Conservation (phyloP, 2,329 filamentous ascomycete species). For the Chaetoscypha palmicola region DNA sequence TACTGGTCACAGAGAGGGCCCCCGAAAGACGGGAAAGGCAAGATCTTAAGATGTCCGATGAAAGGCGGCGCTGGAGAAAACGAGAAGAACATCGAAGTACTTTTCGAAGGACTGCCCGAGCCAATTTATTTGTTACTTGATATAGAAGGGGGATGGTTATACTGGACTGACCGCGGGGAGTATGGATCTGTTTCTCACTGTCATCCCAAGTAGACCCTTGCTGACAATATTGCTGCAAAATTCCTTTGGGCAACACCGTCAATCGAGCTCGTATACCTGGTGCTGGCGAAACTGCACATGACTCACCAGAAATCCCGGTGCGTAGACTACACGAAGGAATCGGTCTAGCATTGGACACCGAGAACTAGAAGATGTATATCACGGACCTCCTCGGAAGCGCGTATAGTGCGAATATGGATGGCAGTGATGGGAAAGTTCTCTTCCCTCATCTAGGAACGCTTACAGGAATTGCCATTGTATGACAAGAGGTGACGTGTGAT, state of each 20-base stretch:
- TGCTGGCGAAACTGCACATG: background rate
- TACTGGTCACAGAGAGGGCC: slow-evolving; percentile 26
- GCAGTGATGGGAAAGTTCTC: slow-evolving; percentile 6
- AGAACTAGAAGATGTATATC: slow-evolving; percentile 32
- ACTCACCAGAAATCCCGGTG: slow-evolving; percentile 19
- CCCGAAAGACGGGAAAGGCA: slow-evolving; percentile 9
- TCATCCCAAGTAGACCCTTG: background rate
- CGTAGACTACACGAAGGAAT: slow-evolving; percentile 40
- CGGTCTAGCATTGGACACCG: slow-evolving; percentile 36
- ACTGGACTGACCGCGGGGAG: slow-evolving; percentile 56
- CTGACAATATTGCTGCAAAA: background rate
- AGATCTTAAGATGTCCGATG: slow-evolving; percentile 6
- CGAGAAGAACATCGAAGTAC: slow-evolving; percentile 5
- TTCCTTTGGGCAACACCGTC: slow-evolving; percentile 46
- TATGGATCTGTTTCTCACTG: slow-evolving; percentile 1
- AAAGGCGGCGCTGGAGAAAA: slow-evolving; percentile 1
- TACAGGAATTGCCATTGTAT: background rate
- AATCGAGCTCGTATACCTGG: slow-evolving; percentile 32
- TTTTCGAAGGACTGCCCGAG: slow-evolving; percentile 41
- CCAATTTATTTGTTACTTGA: slow-evolving; percentile 51
- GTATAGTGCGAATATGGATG: slow-evolving; percentile 32
- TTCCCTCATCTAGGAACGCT: background rate
- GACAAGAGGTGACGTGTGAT: too few relatives aligned
- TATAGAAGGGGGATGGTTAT: slow-evolving; percentile 36
- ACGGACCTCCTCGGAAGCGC: slow-evolving; percentile 36